Base-by-base conservation (phyloP, 305 asterid species). In the Fraxinus xanthoxyloides region DNA sequence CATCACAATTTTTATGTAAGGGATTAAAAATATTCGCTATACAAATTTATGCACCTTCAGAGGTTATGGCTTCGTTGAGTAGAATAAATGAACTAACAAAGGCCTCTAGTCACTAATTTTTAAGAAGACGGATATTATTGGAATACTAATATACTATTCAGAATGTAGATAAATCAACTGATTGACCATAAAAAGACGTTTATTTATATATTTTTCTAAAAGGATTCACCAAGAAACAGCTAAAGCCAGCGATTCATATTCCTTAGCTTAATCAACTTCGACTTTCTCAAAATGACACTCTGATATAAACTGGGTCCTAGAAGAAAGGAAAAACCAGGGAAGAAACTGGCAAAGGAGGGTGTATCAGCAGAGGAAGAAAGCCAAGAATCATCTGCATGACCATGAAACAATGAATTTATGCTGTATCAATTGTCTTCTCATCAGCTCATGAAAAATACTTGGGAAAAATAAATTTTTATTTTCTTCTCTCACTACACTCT, bases 291-390 rank as follows among this genome's bases (percentile, higher is more conserved):
- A 69, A 30, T 28, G 77, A 26, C 23, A 10, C 77, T 28, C 38
- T 9, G 12, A 26, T n/a, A 38, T n/a, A 46, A 38, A 69, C 15
- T 28, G 54, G 65, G 5, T 65, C 65, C 30, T 46, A 31, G 56
- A 80, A 65, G 15, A 30, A 75, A 32, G n/a, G 17, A 24, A 81
- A 9, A 40, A 51, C 23, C 77, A 70, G 51, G 23, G 31, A 77
- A 80, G 77, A 76, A 84, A 78, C 56, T 32, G 76, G 77, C 26
- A 63, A 76, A 24, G 56, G 78, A 80, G 61, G 65, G 46, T 67
- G 48, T 32, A 32, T 7, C 75, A 79, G 82, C 80, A 73, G 83
- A 63, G 48, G 17, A 24, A 38, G 81, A 76, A 77, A 70, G 80
- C 67, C 77, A 46, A 24, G 48, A 77, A 67, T 79, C 46, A 82